A percentile compares a stretch with the other conserved stretches of the same genome.
Conservation (phyloP, 805 yeast genomes). For the Saccharomycopsis capsularis region DNA sequence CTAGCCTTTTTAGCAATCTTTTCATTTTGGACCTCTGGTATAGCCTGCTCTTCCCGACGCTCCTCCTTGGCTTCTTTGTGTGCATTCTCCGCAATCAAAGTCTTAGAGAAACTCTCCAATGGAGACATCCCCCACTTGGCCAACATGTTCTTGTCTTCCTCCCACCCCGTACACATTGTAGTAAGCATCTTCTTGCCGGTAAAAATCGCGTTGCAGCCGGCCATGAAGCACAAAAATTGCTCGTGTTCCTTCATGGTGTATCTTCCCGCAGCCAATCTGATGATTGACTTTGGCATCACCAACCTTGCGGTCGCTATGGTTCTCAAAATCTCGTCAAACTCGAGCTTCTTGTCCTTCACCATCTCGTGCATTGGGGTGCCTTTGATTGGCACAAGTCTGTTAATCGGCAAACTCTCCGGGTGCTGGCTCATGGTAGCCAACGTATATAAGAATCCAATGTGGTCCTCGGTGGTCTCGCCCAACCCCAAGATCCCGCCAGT, state of each 20-base stretch:
- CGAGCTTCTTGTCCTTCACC: conserved; percentile 36
- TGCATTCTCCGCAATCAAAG: background rate
- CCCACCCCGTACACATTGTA: conserved; percentile 81
- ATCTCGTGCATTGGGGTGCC: conserved; percentile 61
- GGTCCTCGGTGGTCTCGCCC: conserved; percentile 70
- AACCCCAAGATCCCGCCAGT: conserved; percentile 77
- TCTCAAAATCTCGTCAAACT: conserved; percentile 56
- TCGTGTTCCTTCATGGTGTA: conserved; percentile 74
- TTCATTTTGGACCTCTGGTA: too few species aligned
- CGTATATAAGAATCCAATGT: conserved; percentile 58
- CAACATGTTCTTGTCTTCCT: conserved; percentile 66
- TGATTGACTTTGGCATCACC: conserved; percentile 63
- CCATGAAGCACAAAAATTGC: conserved; percentile 67
- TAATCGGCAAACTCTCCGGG: conserved; percentile 79
- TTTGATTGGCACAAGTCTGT: conserved; percentile 66
- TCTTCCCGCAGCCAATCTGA: conserved; percentile 75
- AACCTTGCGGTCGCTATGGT: conserved; percentile 73
- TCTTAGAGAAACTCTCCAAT: conserved; percentile 31
- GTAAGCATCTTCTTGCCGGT: conserved; percentile 79
- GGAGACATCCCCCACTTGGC: conserved; percentile 53
- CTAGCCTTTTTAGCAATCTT: too few species aligned
- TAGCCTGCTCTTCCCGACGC: too few species aligned
- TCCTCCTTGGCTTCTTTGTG: background rate
- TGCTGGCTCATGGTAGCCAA: conserved; percentile 62
- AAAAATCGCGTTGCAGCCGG: conserved; percentile 75